Base-by-base conservation (phyloP, 2,329 filamentous ascomycete genomes). In the Nigrograna mackinnonii region DNA sequence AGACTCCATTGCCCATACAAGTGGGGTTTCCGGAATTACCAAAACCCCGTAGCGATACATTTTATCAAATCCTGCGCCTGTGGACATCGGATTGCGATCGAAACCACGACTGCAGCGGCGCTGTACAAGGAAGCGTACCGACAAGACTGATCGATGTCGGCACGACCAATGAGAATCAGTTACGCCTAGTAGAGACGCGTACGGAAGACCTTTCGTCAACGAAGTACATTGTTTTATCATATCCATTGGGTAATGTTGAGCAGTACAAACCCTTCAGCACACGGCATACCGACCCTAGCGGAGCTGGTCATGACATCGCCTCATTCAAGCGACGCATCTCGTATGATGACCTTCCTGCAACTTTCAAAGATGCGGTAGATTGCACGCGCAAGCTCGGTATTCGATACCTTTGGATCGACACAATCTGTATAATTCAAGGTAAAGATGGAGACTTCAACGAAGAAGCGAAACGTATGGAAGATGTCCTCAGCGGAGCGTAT, bases 361-460 rank as follows among this genome's bases (percentile, higher is more conserved):
- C 52, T 1, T 58, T 62, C 31, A 43, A 20, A 18, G 52, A 64
- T 37, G 58, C 59, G 0, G 42, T 61, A 1, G 43, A 2, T 1
- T 36, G 55, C 0, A 60, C 58, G 2, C 43, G 59, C 0, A 43
- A 45, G 0, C 39, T 62, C 2, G 45, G 50, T 0, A 16, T 42
- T 4, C 40, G 41, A 3, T 63, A 56, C 28, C 41, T 65, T 5
- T 65, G 61, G 58, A 63, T 65, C 4, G 61, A 65, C 24, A 53
- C 50, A 0, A 22, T 62, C 3, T 64, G 61, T 24, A 52, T 52
- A n/a, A 38, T 51, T 21, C 43, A 52, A 39, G 44, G 41, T 28
- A 16, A 42, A 14, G 33, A 37, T 6, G 28, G 44, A n/a, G 47
- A 55, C 30, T 51, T 42, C 37, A 35, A 47, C 14, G 22, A 33